These are phyloP conservation scores for Candida manassasensis DNA, from an alignment of 805 yeast species.

Conservation along the genomic window DNA sequence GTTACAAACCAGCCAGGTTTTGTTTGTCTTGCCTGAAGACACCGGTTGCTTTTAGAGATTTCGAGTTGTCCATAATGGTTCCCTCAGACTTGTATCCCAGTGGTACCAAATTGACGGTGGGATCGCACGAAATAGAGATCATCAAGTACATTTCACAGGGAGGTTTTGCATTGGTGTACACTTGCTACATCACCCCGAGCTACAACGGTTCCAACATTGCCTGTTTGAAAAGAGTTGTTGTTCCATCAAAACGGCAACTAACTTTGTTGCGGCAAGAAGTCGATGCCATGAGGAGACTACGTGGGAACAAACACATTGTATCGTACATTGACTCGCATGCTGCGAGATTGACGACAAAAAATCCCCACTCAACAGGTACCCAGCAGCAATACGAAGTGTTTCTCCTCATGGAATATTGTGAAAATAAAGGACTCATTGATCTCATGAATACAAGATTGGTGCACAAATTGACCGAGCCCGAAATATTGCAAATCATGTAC, in stretches of 20 bases:
- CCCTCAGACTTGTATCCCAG: slow-evolving; percentile 64
- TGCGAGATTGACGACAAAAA: slow-evolving; percentile 47
- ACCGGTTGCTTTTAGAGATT: too few species aligned
- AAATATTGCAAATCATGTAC: slow-evolving; percentile 62
- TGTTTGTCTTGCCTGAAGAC: too few species aligned
- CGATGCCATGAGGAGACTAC: slow-evolving; percentile 89
- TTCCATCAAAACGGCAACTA: slow-evolving; percentile 82
- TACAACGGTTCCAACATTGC: slow-evolving; percentile 52
- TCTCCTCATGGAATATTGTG: slow-evolving; percentile 75
- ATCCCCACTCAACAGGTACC: slow-evolving; percentile 7
- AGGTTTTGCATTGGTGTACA: slow-evolving; percentile 94
- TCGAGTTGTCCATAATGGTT: neutral
- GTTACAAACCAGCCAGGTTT: too few species aligned
- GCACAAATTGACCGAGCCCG: slow-evolving; percentile 62
- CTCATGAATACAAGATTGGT: slow-evolving; percentile 72
- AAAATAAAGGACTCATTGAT: slow-evolving; percentile 70
- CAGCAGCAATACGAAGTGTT: slow-evolving; percentile 70
- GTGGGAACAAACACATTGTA: slow-evolving; percentile 77
- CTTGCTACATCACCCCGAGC: slow-evolving; percentile 59
- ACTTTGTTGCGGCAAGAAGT: slow-evolving; percentile 89
- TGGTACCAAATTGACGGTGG: slow-evolving; percentile 78
- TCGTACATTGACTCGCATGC: slow-evolving; percentile 96
- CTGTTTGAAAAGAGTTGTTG: slow-evolving; percentile 91
- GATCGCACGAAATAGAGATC: slow-evolving; percentile 70
- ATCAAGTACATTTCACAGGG: slow-evolving; percentile 77